A percentile compares a stretch with the other conserved stretches of the same genome.
These are phyloP conservation scores for Populus euphratica DNA, from an alignment of 345 rosid species.

Conservation along the genomic window DNA sequence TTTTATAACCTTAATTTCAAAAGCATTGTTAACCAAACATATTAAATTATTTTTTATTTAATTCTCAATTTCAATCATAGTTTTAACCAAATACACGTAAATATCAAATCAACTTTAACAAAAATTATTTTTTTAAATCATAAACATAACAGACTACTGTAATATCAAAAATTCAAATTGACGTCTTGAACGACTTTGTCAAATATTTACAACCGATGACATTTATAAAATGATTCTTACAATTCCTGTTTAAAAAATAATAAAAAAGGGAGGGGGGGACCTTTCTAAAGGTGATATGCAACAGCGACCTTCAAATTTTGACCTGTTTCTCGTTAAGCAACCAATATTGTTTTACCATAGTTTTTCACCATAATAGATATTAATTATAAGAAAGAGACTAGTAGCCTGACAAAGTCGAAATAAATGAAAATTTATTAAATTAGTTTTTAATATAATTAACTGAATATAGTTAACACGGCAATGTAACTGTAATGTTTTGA, in stretches of 20 bases:
- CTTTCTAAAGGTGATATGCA: background rate
- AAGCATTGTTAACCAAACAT: too few relatives aligned
- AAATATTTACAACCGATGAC: background rate
- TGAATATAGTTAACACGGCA: background rate
- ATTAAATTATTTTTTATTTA: too few relatives aligned
- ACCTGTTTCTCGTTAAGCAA: background rate
- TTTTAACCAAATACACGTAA: too few relatives aligned
- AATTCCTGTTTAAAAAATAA: background rate
- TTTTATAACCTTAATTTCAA: too few relatives aligned
- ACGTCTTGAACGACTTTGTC: background rate
- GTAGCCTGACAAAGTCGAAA: background rate
- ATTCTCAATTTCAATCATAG: too few relatives aligned
- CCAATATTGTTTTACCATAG: background rate
- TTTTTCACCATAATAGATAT: background rate
- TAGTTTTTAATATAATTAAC: background rate
- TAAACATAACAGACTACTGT: too few relatives aligned
- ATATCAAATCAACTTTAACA: too few relatives aligned
- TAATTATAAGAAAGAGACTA: background rate
- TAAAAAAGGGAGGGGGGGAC: background rate
- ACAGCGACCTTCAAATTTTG: background rate
- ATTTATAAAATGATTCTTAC: background rate
- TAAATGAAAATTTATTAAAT: background rate
- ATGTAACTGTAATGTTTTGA: background rate
- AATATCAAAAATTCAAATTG: background rate
- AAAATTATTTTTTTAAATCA: too few relatives aligned